Conservation (phyloP, 371 early-diverging fungal species). For the Fennellomyces sp. region DNA sequence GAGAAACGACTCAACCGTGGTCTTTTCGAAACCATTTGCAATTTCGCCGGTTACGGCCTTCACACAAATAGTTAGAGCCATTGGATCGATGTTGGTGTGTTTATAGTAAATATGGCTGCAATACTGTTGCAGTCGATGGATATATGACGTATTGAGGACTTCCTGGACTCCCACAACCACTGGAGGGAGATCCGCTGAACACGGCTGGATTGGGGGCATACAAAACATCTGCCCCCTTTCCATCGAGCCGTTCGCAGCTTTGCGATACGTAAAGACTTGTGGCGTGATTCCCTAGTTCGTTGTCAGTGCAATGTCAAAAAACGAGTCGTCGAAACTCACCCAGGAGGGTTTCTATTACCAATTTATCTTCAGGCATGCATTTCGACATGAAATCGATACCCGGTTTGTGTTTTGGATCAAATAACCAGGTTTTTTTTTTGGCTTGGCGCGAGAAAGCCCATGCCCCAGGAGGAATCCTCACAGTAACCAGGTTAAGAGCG, state of each 20-base stretch:
- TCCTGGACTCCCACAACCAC: slow-evolving; percentile 3
- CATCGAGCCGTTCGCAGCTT: slow-evolving; percentile 3
- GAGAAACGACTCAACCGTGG: not conserved
- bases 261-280: not conserved
- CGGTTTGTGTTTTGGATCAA: not conserved
- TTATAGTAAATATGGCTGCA: not conserved
- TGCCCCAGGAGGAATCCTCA: no score
- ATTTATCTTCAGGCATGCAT: not conserved
- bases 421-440: no score
- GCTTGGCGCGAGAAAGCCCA: no score
- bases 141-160: not conserved
- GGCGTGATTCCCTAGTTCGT: not conserved
- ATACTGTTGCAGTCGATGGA: not conserved
- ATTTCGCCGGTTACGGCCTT: not conserved
- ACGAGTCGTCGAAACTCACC: not conserved
- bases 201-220: not conserved
- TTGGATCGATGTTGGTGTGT: not conserved
- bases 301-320: not conserved
- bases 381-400: slow-evolving; percentile 6
- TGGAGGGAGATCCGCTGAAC: not conserved
- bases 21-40: not conserved
- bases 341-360: not conserved
- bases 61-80: not conserved
- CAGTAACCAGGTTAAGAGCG: no score
- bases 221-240: not conserved